These are phyloP conservation scores for Botrytis paeoniae DNA, from an alignment of 2,329 filamentous ascomycete species.

Conservation along the genomic window DNA sequence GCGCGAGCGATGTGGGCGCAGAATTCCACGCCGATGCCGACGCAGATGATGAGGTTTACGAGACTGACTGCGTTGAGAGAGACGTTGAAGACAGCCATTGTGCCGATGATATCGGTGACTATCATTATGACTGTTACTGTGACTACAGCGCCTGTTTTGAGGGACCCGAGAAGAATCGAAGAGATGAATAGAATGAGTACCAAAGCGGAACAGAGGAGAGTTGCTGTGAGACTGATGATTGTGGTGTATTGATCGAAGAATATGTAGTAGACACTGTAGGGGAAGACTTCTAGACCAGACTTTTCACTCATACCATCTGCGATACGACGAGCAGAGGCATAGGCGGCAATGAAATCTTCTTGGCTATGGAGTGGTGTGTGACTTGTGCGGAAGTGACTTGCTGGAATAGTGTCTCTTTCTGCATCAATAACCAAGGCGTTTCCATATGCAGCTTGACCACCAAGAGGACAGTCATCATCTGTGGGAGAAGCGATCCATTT, in stretches of 20 bases:
- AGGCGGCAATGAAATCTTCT: conserved; percentile 87
- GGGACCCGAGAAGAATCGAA: conserved; percentile 75
- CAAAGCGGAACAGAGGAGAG: conserved; percentile 77
- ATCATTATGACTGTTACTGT: conserved; percentile 90
- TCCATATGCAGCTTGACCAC: conserved; percentile 82
- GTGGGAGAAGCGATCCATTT: conserved; percentile 82
- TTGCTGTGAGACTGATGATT: conserved; percentile 76
- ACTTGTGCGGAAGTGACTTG: conserved; percentile 87
- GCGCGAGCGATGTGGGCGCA: conserved; percentile 95
- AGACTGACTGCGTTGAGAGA: conserved; percentile 93
- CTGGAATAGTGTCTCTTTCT: conserved; percentile 63
- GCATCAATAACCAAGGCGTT: conserved; percentile 77
- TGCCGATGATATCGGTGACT: conserved; percentile 87
- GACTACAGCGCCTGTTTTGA: conserved; percentile 77
- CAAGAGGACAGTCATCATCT: conserved; percentile 79
- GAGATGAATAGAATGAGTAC: conserved; percentile 82
- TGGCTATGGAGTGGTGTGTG: conserved; percentile 87
- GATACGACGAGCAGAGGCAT: conserved; percentile 85
- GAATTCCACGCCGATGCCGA: conserved; percentile 95
- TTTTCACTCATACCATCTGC: conserved; percentile 68
- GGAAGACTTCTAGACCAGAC: conserved; percentile 82
- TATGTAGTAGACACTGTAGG: conserved; percentile 96
- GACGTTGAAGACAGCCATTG: conserved; percentile 86
- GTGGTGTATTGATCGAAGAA: conserved; percentile 97
- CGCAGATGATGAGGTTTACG: conserved; percentile 94